Percentiles rank a stretch among this genome's conserved stretches.
phyloP scores from a whole-genome alignment of 345 rosid species.

The Eucalyptus dawsonii region DNA sequence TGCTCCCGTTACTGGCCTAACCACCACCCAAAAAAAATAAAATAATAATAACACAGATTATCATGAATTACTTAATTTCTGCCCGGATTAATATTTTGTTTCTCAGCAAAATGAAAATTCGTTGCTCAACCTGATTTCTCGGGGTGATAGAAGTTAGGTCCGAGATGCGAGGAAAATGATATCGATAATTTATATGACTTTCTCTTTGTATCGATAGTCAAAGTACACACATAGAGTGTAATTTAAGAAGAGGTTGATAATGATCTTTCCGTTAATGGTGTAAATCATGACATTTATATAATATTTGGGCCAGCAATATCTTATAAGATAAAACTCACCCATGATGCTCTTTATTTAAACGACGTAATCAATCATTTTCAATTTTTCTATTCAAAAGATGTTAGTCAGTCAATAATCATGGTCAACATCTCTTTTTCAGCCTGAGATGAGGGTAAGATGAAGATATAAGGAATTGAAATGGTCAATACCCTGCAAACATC shows the following conservation, averaged over 20 bases:
- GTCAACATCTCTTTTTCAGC: background rate
- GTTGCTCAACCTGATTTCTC: background rate
- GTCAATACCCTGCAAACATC: slow-evolving; percentile 35
- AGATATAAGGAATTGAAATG: background rate
- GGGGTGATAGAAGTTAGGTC: background rate
- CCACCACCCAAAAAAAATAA: background rate
- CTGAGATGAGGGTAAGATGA: background rate
- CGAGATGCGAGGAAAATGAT: background rate
- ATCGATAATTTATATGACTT: background rate
- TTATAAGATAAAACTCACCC: background rate
- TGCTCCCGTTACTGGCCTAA: slow-evolving; percentile 60
- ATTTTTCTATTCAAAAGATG: background rate
- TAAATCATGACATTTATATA: background rate
- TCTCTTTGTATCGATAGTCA: background rate
- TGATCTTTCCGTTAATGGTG: background rate
- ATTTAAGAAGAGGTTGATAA: background rate
- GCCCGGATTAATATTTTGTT: background rate
- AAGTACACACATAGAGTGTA: background rate
- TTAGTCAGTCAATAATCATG: background rate
- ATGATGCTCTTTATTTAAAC: background rate
- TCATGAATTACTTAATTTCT: background rate
- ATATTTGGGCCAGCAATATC: background rate
- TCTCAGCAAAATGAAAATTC: background rate
- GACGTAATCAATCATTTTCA: background rate
- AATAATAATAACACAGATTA: background rate